A percentile compares a stretch with the other conserved stretches of the same genome.
Conservation (phyloP, 106 monocot species). For the Acanthochlamys bracteata region DNA sequence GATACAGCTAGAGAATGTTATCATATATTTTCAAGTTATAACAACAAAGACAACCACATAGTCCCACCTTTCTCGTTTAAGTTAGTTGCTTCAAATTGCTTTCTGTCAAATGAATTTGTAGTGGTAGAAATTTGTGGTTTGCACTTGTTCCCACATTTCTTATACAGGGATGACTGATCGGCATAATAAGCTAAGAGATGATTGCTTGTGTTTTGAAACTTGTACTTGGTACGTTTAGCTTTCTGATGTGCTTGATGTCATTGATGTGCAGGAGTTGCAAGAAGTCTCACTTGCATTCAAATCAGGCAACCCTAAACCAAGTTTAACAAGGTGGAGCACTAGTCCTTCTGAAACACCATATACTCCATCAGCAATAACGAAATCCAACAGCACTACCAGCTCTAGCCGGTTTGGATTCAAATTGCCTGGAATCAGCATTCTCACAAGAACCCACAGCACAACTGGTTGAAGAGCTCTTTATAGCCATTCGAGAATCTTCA, state of each 20-base stretch:
- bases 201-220: background rate
- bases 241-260: too few relatives aligned
- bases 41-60: too few relatives aligned
- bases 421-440: background rate
- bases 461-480: background rate
- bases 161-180: too few relatives aligned
- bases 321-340: background rate
- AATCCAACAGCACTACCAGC: slow-evolving; percentile 1
- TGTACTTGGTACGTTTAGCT: slow-evolving; percentile 1
- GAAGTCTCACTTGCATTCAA: background rate
- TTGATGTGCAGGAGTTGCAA: slow-evolving; percentile 7
- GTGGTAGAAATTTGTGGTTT: too few relatives aligned
- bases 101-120: too few relatives aligned
- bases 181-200: background rate
- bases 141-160: too few relatives aligned
- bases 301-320: background rate
- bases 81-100: too few relatives aligned
- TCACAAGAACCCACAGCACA: slow-evolving; percentile 6
- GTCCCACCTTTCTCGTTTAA: too few relatives aligned
- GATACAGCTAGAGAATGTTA: too few relatives aligned
- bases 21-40: too few relatives aligned
- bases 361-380: background rate
- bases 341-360: background rate
- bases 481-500: background rate
- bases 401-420: slow-evolving; percentile 6